Evolutionary conservation across 371 early-diverging fungal species (phyloP), one percentile per base, ranked within the genome.

Genomic region (Haplosporangium sp.): DNA sequence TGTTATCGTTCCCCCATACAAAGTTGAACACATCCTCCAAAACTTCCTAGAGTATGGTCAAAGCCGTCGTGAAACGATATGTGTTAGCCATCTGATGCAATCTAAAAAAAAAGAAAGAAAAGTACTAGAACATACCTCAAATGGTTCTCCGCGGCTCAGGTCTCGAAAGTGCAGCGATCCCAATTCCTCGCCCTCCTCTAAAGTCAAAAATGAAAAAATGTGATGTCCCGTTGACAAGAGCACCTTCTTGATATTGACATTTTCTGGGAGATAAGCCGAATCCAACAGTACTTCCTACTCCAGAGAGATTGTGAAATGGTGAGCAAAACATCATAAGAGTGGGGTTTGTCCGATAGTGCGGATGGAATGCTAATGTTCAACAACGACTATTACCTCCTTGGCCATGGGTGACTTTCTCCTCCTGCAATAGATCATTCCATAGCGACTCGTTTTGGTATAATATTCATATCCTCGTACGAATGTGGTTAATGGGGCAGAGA

Each of bases 21-120:
- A 94, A 94, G 71, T 93, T 93, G 81, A 93, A 93, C 0, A 94
- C 90, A 41, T 85, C 84, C 29, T 88, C 84, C n/a, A 94, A 70
- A 1, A 84, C 83, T 62, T 91, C 88, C 83, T 89, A 48, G 13
- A 51, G 47, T 53, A 59, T 0, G 21, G 50, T 6, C 14, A 21
- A 42, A 14, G 40, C 29, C 29, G 4, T 29, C 20, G 11, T 11
- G 23, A 45, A 13, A 55, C 8, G 46, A 29, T 12, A 37, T 37
- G 6, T 46, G 12, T 16, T 2, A 48, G 12, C 50, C n/a, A 16
- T 48, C 18, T 7, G 1, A 50, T 8, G 7, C n/a, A 50, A 21
- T 9, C 6, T 50, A 16, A 50, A 9, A 21, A 18, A 29, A 14
- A 59, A 29, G 37, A 21, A 14, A 21, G 23, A 45, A 29, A 18